Conservation (phyloP, 176 grass and related monocot genomes). For the Avena atlantica region DNA sequence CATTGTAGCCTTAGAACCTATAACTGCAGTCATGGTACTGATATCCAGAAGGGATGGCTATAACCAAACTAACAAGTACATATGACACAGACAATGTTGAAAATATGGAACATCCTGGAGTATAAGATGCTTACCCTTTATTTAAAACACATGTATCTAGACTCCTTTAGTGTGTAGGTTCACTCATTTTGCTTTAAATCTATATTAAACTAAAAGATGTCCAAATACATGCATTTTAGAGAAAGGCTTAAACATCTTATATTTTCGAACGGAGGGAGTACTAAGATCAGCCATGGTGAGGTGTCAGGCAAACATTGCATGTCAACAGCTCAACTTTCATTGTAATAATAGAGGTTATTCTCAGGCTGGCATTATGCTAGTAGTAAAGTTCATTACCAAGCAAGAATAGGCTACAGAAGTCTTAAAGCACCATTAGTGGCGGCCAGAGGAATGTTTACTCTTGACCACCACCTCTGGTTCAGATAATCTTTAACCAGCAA, state of each 20-base stretch:
- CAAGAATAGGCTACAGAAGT: constrained; percentile 21
- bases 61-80: background rate
- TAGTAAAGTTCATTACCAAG: constrained; percentile 28
- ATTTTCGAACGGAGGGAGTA: no score
- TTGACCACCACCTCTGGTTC: constrained; percentile 35
- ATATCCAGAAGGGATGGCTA: no score
- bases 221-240: no score
- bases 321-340: constrained; percentile 14
- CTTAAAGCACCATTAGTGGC: background rate
- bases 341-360: constrained; percentile 3
- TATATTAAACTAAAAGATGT: no score
- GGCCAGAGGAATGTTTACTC: background rate
- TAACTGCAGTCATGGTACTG: background rate
- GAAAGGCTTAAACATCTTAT: no score
- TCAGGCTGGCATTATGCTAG: constrained; percentile 27
- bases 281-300: background rate
- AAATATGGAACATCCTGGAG: background rate
- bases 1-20: background rate
- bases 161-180: no score
- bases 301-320: background rate
- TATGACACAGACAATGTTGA: background rate
- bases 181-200: no score
- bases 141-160: no score
- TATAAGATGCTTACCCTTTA: no score
- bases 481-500: constrained; percentile 18